Conservation (phyloP, 1,284 basidiomycete species). For the Ustilago shanxiensis region DNA sequence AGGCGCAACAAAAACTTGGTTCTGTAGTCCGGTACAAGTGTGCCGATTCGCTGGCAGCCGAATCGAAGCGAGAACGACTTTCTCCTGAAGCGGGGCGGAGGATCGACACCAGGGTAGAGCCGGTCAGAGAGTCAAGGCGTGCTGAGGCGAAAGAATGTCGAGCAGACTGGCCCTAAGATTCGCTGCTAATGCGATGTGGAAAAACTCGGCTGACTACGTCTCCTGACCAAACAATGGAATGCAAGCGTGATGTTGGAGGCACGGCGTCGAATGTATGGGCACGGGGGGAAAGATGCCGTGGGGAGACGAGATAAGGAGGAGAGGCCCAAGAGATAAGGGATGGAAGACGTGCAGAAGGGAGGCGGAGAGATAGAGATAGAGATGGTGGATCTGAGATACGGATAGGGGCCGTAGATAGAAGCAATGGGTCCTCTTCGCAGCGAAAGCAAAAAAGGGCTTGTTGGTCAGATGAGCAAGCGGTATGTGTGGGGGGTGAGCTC, state of each 20-base stretch:
- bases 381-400: constrained; percentile 31
- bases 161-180: neutral
- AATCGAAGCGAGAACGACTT: neutral
- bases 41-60: neutral
- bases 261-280: constrained; percentile 8
- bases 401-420: constrained; percentile 17
- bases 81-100: neutral
- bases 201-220: constrained; percentile 15
- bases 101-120: neutral
- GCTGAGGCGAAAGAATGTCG: constrained; percentile 1
- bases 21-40: neutral
- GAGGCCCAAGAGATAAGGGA: constrained; percentile 36
- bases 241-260: constrained; percentile 3
- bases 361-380: constrained; percentile 4
- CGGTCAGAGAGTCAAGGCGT: neutral
- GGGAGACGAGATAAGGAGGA: constrained; percentile 34
- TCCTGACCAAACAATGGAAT: constrained; percentile 6
- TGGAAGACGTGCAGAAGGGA: constrained; percentile 16
- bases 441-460: neutral
- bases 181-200: neutral
- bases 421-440: neutral
- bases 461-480: constrained; percentile 25
- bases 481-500: constrained; percentile 14
- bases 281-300: constrained; percentile 28
- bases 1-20: neutral